These are phyloP conservation scores for Acanthamoeba castellanii DNA, from an alignment of 208 protist species.

Conservation along the genomic window DNA sequence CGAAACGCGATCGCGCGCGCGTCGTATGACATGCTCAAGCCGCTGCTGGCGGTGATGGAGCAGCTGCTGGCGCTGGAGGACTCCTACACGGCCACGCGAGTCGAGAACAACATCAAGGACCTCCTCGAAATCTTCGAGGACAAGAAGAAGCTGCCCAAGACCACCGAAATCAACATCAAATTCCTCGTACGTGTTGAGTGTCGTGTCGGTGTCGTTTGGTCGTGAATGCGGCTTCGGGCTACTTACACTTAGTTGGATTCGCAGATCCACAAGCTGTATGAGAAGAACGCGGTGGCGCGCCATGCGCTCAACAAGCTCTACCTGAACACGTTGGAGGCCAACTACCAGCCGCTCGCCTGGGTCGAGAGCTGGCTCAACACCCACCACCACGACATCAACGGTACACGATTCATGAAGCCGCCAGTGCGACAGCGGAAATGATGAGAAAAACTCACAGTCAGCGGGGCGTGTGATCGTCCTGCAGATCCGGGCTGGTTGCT, in stretches of 20 bases:
- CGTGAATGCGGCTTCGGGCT: no score
- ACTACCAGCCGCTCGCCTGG: slow-evolving; percentile 34
- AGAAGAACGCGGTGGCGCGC: slow-evolving; percentile 19
- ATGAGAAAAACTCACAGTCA: no score
- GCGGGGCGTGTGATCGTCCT: no score
- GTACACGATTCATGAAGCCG: background rate
- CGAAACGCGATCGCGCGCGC: background rate
- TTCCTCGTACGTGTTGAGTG: slow-evolving; percentile 7
- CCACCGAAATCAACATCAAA: slow-evolving; percentile 57
- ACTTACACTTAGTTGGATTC: no score
- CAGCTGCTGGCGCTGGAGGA: slow-evolving; percentile 22
- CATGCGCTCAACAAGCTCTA: background rate
- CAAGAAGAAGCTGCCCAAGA: slow-evolving; percentile 62
- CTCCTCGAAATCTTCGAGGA: slow-evolving; percentile 38
- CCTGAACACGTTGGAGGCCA: background rate
- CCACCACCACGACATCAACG: slow-evolving; percentile 45
- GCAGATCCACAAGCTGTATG: slow-evolving; percentile 67
- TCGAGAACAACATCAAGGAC: background rate
- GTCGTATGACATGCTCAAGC: slow-evolving; percentile 25
- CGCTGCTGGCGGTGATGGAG: slow-evolving; percentile 28
- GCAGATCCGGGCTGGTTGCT: slow-evolving; percentile 33
- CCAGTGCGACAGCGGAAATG: background rate
- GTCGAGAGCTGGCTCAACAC: slow-evolving; percentile 43
- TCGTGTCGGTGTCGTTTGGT: background rate
- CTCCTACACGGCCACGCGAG: background rate